Base-by-base conservation (phyloP, 805 yeast genomes). In the Komagataella ulmi region DNA sequence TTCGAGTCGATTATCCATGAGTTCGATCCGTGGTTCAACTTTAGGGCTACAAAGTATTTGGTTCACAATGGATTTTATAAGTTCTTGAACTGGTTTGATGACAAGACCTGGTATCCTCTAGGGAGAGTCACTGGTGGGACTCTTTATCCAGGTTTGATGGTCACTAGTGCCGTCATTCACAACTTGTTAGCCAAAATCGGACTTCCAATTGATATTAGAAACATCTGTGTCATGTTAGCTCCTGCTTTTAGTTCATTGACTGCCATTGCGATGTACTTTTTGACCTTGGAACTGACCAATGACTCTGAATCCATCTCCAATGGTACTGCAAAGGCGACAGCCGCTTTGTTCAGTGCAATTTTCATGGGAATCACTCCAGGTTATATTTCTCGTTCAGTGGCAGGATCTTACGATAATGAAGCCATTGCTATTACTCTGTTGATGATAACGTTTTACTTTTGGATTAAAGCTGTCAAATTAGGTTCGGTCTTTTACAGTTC, bases 91-190 rank as follows among this genome's bases (percentile, higher is more conserved):
- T 93, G 99, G 99, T 93, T 93, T 62, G 99, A 93, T 66, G 97
- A 91, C 66, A 80, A 96, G 64, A 91, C 99, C 17, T 93, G 99
- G 99, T 93, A 93, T 67, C 99, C 99, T 17, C 75, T 93, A 58
- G 99, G 99, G 18, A 80, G 99, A 71, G 99, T 93, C 62, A 93
- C 99, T 10, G 99, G 99, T 59, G 99, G 99, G 53, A 95, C 99
- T 1, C 69, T 93, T 55, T 93, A 95, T 63, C 99, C 99, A 3
- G 99, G 99, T 6, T 73, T 95, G 58, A 93, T 93, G 99, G 96
- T 95, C 23, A 88, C 99, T 3, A 82, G 95, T n/a, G 95, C 96
- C 19, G 76, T 87, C 19, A 83, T 95, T 53, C 90, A 91, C 83
- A 86, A 81, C 59, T 60, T 80, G 3, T 73, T 93, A 55, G 69